phyloP scores from a whole-genome alignment of 306 rosid species.

The Gynostemma pentaphyllum region DNA sequence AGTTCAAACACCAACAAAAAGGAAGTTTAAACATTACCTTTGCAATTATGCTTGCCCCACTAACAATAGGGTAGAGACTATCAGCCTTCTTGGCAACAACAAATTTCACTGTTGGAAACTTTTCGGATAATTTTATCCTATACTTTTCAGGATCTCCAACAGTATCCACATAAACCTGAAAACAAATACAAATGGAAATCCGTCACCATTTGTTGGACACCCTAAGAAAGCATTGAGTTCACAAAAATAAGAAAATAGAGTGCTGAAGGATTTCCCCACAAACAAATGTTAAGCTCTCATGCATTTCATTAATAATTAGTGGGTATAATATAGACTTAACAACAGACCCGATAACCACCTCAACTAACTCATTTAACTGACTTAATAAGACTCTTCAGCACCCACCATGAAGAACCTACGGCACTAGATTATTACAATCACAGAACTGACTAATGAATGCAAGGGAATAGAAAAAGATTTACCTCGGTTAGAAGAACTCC shows the following conservation, averaged over 20 bases:
- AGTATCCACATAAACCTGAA: slow-evolving; percentile 83
- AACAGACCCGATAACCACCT: too few relatives aligned
- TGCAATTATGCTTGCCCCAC: slow-evolving; percentile 95
- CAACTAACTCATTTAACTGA: neutral
- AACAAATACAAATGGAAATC: slow-evolving; percentile 10
- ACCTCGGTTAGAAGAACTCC: slow-evolving; percentile 95
- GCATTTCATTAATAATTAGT: neutral
- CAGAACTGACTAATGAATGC: neutral
- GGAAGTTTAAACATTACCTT: slow-evolving; percentile 34
- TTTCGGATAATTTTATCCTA: slow-evolving; percentile 47
- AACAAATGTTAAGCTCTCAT: too few relatives aligned
- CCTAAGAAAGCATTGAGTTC: neutral
- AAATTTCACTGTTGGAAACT: slow-evolving; percentile 63
- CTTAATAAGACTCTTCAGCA: neutral
- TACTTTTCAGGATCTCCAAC: slow-evolving; percentile 91
- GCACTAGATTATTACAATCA: neutral
- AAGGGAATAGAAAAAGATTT: slow-evolving; percentile 8
- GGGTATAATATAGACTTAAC: neutral
- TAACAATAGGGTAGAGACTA: slow-evolving; percentile 92
- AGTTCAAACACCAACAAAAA: neutral
- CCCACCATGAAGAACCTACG: neutral
- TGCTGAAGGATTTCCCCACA: too few relatives aligned
- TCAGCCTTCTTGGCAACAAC: slow-evolving; percentile 98
- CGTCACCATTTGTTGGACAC: neutral
- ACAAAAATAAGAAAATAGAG: neutral